Evolutionary conservation across 495 filamentous ascomycete species (phyloP), one percentile per base, ranked within the genome.

Genomic region (Tuber aestivum): DNA sequence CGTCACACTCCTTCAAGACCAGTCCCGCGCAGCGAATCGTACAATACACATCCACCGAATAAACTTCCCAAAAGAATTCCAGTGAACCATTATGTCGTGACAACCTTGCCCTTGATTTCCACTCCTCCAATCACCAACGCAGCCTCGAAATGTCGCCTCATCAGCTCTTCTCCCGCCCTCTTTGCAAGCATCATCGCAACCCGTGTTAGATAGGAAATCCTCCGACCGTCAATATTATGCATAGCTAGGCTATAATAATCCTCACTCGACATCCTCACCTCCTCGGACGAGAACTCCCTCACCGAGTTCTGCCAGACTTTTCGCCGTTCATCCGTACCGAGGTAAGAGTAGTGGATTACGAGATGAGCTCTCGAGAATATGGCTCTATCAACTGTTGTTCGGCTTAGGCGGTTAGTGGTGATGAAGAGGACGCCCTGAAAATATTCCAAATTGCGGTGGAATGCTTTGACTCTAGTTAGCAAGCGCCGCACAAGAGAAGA

Each of bases 381-480:
- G n/a, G 84, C 87, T 48, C 84, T 83, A 79, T 89, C 87, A 75
- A 89, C 84, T 7, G 83, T 81, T 35, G 7, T 4, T 20, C 27
- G 56, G 21, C 82, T 80, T 12, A 87, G 81, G 27, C 87, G 85
- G 79, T 89, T 89, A 5, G 87, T 87, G 21, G 87, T 89, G 23
- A 89, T 84, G 83, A 88, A 86, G 4, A 88, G 76, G 65, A 88
- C 82, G 7, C 86, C 87, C 69, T 85, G 79, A 82, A 87, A 88
- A 83, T 88, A 89, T 77, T 88, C 86, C 14, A 89, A 84, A 1
- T 84, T 82, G 18, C 86, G 86, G 4, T 88, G 84, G 83, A 89
- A 88, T 6, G 87, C 85, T 83, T 44, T 77, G 48, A 73, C 9
- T 65, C 32, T 65, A 65, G 8, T 70, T 14, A 45, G 70, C 16